A percentile compares a stretch with the other conserved stretches of the same genome.
Conservation (phyloP, 768 basidiomycete species). For the Neoboletus magnificus region DNA sequence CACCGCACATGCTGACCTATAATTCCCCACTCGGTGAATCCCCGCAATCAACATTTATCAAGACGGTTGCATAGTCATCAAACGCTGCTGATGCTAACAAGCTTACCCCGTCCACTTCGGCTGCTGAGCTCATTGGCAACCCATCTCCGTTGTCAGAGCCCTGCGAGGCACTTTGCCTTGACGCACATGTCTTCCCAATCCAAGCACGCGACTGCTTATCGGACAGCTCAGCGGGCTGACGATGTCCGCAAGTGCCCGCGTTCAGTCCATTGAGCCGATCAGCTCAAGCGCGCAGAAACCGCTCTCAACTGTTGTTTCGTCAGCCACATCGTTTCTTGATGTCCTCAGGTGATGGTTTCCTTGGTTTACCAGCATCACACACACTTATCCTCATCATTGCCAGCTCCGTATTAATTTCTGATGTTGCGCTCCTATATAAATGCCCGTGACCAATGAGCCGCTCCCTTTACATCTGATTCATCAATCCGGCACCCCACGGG, state of each 20-base stretch:
- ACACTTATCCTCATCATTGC: not conserved
- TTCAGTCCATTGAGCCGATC: not conserved
- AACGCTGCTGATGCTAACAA: not conserved
- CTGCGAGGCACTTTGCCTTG: not conserved
- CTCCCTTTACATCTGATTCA: not conserved
- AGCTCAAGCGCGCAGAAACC: conserved; percentile 3
- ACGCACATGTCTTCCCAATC: not conserved
- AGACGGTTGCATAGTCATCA: not conserved
- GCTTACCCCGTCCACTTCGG: not conserved
- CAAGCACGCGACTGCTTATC: not conserved
- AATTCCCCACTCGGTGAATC: not conserved
- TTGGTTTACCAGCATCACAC: not conserved
- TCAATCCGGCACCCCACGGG: not conserved
- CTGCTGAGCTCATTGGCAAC: conserved; percentile 2
- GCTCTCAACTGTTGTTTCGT: not conserved
- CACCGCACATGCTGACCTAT: not conserved
- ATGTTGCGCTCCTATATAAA: not conserved
- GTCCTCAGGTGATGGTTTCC: not conserved
- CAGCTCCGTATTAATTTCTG: not conserved
- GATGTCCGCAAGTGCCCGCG: no score
- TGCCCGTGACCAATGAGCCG: not conserved
- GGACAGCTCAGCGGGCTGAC: no score
- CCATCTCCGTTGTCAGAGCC: not conserved
- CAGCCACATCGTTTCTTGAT: not conserved
- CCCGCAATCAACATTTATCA: conserved; percentile 1